These are phyloP conservation scores for Diplodia sapinea DNA, from an alignment of 2,329 filamentous ascomycete species.

Conservation along the genomic window DNA sequence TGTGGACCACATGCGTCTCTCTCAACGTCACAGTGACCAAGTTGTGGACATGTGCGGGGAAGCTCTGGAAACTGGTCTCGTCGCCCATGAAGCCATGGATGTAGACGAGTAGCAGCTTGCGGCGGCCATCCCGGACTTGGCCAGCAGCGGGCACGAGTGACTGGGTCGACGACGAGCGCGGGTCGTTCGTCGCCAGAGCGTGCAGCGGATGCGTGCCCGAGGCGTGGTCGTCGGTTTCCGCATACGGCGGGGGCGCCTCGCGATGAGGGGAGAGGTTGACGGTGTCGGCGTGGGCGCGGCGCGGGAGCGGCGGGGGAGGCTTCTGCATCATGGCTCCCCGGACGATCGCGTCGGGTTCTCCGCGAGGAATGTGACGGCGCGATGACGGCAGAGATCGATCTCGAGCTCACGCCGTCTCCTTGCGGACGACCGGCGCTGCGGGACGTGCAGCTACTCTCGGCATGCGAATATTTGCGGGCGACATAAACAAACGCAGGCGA, in stretches of 20 bases:
- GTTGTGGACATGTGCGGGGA: slow-evolving; percentile 85
- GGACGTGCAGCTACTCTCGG: slow-evolving; percentile 18
- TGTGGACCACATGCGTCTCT: slow-evolving; percentile 80
- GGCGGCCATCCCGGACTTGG: slow-evolving; percentile 43
- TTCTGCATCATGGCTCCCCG: slow-evolving; percentile 7
- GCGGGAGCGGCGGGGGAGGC: slow-evolving; percentile 40
- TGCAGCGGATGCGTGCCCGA: slow-evolving; percentile 27
- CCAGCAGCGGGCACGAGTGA: slow-evolving; percentile 50
- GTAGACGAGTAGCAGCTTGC: slow-evolving; percentile 76
- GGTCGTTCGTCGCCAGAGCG: slow-evolving; percentile 47
- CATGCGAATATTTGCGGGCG: slow-evolving; percentile 21
- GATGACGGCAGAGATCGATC: slow-evolving; percentile 27
- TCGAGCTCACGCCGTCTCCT: slow-evolving; percentile 14
- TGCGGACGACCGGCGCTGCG: slow-evolving; percentile 18
- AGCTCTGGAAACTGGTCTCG: slow-evolving; percentile 84
- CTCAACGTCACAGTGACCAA: slow-evolving; percentile 69
- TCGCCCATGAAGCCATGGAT: slow-evolving; percentile 92
- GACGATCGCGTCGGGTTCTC: slow-evolving; percentile 14
- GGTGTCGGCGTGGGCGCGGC: slow-evolving; percentile 35
- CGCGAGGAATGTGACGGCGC: slow-evolving; percentile 23
- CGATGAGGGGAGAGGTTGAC: slow-evolving; percentile 32
- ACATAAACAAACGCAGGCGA: slow-evolving; percentile 17
- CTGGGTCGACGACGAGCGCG: slow-evolving; percentile 54
- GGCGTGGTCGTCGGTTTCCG: slow-evolving; percentile 29
- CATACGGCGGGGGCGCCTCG: slow-evolving; percentile 36